Percentiles rank a stretch among this genome's conserved stretches.
Evolutionary conservation across 1,284 basidiomycete genomes (phyloP).

Genomic region (Malassezia pachydermatis): DNA sequence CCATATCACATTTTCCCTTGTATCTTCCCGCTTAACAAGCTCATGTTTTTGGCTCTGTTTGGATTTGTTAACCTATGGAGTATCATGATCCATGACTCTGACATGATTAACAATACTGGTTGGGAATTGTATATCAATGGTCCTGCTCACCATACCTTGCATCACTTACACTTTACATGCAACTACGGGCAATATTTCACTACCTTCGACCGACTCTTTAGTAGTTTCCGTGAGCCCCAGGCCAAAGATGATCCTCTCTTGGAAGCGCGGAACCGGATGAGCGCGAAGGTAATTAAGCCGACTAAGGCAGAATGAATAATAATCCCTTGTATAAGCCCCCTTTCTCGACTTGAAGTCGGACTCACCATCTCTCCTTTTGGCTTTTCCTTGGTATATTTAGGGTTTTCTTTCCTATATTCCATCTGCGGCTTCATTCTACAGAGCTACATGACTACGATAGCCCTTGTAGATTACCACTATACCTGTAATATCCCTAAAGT

Average conservation of each 20-base stretch:
- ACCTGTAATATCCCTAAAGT: too few species aligned
- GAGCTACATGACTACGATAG: too few species aligned
- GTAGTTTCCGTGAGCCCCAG: slow-evolving; percentile 77
- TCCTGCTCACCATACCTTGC: slow-evolving; percentile 91
- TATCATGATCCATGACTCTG: slow-evolving; percentile 80
- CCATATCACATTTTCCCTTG: slow-evolving; percentile 91
- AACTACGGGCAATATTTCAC: slow-evolving; percentile 97
- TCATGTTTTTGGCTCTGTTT: slow-evolving; percentile 40
- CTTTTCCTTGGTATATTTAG: too few species aligned
- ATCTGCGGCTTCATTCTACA: too few species aligned
- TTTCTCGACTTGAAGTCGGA: too few species aligned
- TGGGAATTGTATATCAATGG: slow-evolving; percentile 89
- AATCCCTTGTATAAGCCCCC: neutral
- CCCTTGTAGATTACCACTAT: slow-evolving; percentile 3
- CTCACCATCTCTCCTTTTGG: too few species aligned
- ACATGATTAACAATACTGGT: slow-evolving; percentile 90
- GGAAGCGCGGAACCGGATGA: too few species aligned
- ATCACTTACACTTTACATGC: slow-evolving; percentile 84
- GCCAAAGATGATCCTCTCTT: slow-evolving; percentile 74
- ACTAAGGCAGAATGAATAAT: slow-evolving; percentile 1
- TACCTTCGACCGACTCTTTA: slow-evolving; percentile 73
- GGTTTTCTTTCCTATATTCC: too few species aligned
- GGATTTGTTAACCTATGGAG: slow-evolving; percentile 47
- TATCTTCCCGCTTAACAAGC: slow-evolving; percentile 72
- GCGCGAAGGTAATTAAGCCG: neutral